Conservation (phyloP, 805 yeast genomes). For the Pichia gijzeniarum region DNA sequence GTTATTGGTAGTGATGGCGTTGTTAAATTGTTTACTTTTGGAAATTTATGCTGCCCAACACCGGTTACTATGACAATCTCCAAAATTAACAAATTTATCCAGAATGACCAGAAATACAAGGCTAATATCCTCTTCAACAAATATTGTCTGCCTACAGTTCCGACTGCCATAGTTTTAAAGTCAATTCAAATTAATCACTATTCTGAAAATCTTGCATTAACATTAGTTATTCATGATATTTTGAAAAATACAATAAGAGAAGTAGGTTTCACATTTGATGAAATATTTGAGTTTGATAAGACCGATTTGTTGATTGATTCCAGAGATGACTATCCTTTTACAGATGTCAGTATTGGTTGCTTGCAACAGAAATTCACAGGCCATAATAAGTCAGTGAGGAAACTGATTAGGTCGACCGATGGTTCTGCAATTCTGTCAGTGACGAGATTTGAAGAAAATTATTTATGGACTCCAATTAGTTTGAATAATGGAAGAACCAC, state of each 20-base stretch:
- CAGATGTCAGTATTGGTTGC: slow-evolving; percentile 19
- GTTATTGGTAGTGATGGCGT: slow-evolving; percentile 37
- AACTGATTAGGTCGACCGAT: slow-evolving; percentile 57
- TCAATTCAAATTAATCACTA: slow-evolving; percentile 19
- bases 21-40: slow-evolving; percentile 40
- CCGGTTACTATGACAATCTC: slow-evolving; percentile 46
- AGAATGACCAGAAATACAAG: slow-evolving; percentile 14
- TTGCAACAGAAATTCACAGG: slow-evolving; percentile 68
- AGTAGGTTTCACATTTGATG: slow-evolving; percentile 28
- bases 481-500: slow-evolving; percentile 25
- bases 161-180: slow-evolving; percentile 20
- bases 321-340: neutral
- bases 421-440: slow-evolving; percentile 56
- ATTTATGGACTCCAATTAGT: slow-evolving; percentile 48
- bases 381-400: slow-evolving; percentile 72
- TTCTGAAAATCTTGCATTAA: slow-evolving; percentile 23
- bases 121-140: slow-evolving; percentile 19
- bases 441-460: slow-evolving; percentile 56
- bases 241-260: slow-evolving; percentile 30
- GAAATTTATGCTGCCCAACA: slow-evolving; percentile 38
- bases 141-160: slow-evolving; percentile 28
- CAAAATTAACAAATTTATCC: slow-evolving; percentile 27
- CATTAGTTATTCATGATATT: slow-evolving; percentile 42
- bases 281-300: slow-evolving; percentile 23
- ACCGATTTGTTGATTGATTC: neutral